Base-by-base conservation (phyloP, 2,329 filamentous ascomycete species). In the Penicillium sp. region DNA sequence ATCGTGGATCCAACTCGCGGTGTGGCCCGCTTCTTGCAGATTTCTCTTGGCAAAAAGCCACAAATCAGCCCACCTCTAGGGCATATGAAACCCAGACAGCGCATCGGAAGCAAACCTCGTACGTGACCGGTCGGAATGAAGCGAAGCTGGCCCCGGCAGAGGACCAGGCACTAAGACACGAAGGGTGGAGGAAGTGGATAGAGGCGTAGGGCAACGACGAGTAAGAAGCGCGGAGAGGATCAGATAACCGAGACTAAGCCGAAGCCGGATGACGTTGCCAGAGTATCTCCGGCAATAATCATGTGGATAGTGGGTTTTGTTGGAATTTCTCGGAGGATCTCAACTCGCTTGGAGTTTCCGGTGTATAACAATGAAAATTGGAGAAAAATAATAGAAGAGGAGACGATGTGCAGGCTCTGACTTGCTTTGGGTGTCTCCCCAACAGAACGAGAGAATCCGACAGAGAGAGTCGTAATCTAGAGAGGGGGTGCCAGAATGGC, bases 111-210 rank as follows among this genome's bases (percentile, higher is more conserved):
- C 19, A 48, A n/a, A 6, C 40, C 57, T 59, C n/a, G 51, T 37
- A 28, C 53, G 7, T 63, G 19, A 56, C 28, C 46, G 14, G 49
- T 56, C 64, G 59, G 61, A 55, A 66, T 45, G 14, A 62, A 62
- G 64, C 58, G 57, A 55, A 62, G 46, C 6, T 33, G 33, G 52
- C 22, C 43, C 56, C 54, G 46, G 45, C 25, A 45, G 52, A 51
- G 52, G 30, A 25, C 57, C 57, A 57, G 57, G 59, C 56, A 62
- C 51, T 58, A 58, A 57, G 57, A 45, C 57, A 54, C 30, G 25
- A 55, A n/a, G 56, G 33, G 66, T 66, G 68, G 65, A 68, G 65
- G 64, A 60, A 65, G 68, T 70, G 68, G 68, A 67, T 70, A 68
- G 59, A 16, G 48, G 37, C 35, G 55, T 52, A 43, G 37, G 58